Percentiles rank a stretch among this genome's conserved stretches.
Conservation (phyloP, 805 yeast species). For the Candida golubevii region DNA sequence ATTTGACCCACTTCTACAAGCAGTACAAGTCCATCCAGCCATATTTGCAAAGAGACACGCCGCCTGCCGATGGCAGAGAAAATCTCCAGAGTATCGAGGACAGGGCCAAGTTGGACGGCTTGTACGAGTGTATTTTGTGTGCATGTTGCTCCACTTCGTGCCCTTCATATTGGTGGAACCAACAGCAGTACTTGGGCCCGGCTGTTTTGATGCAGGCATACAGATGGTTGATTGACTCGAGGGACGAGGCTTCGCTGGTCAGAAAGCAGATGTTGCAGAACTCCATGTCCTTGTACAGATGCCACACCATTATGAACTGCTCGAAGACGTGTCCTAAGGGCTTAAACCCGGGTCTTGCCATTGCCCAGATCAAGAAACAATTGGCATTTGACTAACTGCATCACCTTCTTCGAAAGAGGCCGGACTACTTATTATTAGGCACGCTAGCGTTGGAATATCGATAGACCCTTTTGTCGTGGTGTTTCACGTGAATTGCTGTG, state of each 20-base stretch:
- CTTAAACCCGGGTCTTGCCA: conserved; percentile 94
- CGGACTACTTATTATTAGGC: too few species aligned
- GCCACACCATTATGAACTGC: conserved; percentile 99
- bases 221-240: conserved; percentile 97
- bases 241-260: conserved; percentile 81
- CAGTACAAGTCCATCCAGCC: conserved; percentile 99
- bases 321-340: conserved; percentile 98
- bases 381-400: conserved; percentile 65
- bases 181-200: conserved; percentile 96
- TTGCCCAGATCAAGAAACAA: conserved; percentile 93
- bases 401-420: neutral
- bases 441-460: too few species aligned
- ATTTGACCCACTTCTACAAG: conserved; percentile 94
- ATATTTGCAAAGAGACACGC: conserved; percentile 75
- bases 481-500: too few species aligned
- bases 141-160: conserved; percentile 99
- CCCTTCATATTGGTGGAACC: conserved; percentile 99
- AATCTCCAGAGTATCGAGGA: conserved; percentile 87
- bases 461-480: too few species aligned
- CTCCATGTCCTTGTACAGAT: conserved; percentile 96
- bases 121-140: conserved; percentile 95
- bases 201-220: conserved; percentile 99
- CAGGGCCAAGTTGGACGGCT: conserved; percentile 93
- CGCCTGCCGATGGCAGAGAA: conserved; percentile 89
- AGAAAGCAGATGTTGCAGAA: conserved; percentile 92